Evolutionary conservation across 192 early-diverging fungal species (phyloP), one percentile per base, ranked within the genome.

Genomic region (Entomortierella chlamydospora): DNA sequence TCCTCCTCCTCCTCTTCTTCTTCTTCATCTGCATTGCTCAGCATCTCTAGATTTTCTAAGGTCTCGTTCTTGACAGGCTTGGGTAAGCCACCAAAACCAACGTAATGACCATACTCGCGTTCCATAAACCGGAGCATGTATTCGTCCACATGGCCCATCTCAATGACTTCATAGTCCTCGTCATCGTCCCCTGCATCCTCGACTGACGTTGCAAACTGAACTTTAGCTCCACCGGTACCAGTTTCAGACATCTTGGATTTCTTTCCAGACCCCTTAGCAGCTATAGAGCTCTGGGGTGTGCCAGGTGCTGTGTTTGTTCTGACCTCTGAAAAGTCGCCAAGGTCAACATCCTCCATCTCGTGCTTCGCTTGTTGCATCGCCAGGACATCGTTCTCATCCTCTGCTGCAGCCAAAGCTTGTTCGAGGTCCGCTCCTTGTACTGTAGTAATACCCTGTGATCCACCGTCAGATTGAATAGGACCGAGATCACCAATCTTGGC

Each of bases 81-180:
- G 33, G 73, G 73, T 45, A 77, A 28, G 7, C 86, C 84, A 23
- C 87, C 82, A 74, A 89, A 88, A 12, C 88, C 87, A 68, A 90
- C 74, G 64, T 87, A 81, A 25, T 76, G 64, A 5, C 84, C 87
- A 81, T 87, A 81, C 60, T 88, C 88, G 12, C 72, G 43, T 52
- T 90, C 87, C 77, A 80, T 76, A 45, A 90, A 90, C 28, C 90
- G 85, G 28, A 91, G 65, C 90, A 92, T 92, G 43, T 92, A 93
- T 72, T 92, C 86, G 65, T 94, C 93, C 30, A 94, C 87, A 70
- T 92, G 91, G 11, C 88, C 89, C 31, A 93, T 78, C n/a, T 82
- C 84, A 31, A 78, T 64, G 20, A 78, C 56, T n/a, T 67, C 57
- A 2, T 39, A 84, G 30, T 73, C 73, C 25, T 76, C 61, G 15